A percentile compares a stretch with the other conserved stretches of the same genome.
phyloP scores from a whole-genome alignment of 768 basidiomycete genomes.

The Termitomyces sp. region DNA sequence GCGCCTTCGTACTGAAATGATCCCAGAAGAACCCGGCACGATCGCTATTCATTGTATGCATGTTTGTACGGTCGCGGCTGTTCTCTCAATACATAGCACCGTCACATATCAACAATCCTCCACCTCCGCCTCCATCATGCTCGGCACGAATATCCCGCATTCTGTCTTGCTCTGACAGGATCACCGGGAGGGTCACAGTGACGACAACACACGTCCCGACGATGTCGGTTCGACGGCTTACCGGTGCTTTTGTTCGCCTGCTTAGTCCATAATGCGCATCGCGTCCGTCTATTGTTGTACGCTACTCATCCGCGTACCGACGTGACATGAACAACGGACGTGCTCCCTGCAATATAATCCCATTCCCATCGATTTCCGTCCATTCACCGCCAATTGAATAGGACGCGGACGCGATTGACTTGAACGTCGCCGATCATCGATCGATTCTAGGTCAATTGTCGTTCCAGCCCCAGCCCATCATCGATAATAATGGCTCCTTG shows the following conservation, averaged over 20 bases:
- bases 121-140: background rate
- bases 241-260: background rate
- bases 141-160: background rate
- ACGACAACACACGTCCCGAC: background rate
- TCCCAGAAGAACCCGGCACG: too few relatives aligned
- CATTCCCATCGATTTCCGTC: too few relatives aligned
- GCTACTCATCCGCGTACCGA: background rate
- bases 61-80: background rate
- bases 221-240: background rate
- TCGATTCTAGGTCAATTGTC: too few relatives aligned
- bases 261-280: background rate
- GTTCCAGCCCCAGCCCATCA: too few relatives aligned
- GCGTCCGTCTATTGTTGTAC: background rate
- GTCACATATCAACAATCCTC: background rate
- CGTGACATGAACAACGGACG: background rate
- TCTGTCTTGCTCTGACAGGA: background rate
- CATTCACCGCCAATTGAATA: background rate
- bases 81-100: background rate
- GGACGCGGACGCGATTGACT: background rate
- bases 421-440: background rate
- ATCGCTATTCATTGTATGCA: too few relatives aligned
- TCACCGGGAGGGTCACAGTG: background rate
- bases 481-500: too few relatives aligned
- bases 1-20: too few relatives aligned
- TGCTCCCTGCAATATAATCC: background rate